These are phyloP conservation scores for Cornus controversa DNA, from an alignment of 148 eudicot genomes.

Conservation along the genomic window DNA sequence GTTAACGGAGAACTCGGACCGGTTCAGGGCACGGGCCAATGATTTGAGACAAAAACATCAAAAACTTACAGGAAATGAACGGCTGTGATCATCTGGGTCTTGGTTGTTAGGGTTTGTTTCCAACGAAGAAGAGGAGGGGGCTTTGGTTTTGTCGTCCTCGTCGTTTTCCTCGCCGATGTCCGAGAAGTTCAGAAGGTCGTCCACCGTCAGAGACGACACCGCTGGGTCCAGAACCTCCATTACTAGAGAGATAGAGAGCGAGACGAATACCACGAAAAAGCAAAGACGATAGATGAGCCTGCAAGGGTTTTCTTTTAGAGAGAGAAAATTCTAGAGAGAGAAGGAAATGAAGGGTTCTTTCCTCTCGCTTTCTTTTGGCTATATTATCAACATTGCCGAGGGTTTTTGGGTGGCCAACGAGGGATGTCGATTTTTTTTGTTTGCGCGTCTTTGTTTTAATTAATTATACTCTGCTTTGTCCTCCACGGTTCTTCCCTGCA, in stretches of 20 bases:
- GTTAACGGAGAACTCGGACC: slow-evolving; percentile 4
- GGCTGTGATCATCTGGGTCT: slow-evolving; percentile 14
- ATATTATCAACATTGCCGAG: slow-evolving; percentile 14
- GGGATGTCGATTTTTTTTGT: background rate
- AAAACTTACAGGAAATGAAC: slow-evolving; percentile 42
- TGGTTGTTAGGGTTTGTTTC: slow-evolving; percentile 10
- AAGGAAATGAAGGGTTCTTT: background rate
- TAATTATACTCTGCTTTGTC: background rate
- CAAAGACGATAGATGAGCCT: background rate
- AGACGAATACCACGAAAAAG: background rate
- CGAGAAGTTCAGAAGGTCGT: slow-evolving; percentile 54
- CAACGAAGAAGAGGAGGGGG: slow-evolving; percentile 21
- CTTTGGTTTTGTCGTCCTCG: slow-evolving; percentile 24
- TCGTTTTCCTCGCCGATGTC: slow-evolving; percentile 40
- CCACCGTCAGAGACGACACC: slow-evolving; percentile 32
- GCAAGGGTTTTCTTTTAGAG: background rate
- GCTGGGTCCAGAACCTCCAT: slow-evolving; percentile 32
- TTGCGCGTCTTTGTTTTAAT: background rate
- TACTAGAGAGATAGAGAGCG: slow-evolving; percentile 8
- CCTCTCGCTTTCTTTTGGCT: background rate
- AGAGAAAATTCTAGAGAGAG: slow-evolving; percentile 19
- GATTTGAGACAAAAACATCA: background rate
- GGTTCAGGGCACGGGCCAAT: background rate
- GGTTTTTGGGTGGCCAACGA: slow-evolving; percentile 13
- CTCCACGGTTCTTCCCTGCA: background rate